These are phyloP conservation scores for Pisolithus thermaeus DNA, from an alignment of 1,284 basidiomycete genomes.

Conservation along the genomic window DNA sequence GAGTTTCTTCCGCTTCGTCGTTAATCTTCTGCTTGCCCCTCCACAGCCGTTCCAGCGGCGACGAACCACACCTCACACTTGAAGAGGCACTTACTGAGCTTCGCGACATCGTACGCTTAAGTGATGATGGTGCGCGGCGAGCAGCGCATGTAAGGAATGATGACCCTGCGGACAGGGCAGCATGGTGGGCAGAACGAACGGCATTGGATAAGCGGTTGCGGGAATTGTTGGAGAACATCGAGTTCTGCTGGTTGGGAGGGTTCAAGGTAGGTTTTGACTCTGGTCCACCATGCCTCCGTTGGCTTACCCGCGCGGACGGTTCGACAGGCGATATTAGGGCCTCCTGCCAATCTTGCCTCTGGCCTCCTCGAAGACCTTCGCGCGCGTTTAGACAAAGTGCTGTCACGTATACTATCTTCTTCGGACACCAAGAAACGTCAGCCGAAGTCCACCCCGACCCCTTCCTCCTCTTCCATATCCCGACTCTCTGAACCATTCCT, in stretches of 20 bases:
- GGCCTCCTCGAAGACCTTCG: constrained; percentile 54
- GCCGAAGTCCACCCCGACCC: background rate
- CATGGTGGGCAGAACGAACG: constrained; percentile 84
- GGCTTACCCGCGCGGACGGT: background rate
- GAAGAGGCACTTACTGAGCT: constrained; percentile 73
- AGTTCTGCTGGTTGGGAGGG: constrained; percentile 94
- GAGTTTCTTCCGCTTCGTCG: constrained; percentile 51
- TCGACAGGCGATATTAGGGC: constrained; percentile 66
- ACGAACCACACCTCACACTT: constrained; percentile 62
- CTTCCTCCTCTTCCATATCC: constrained; percentile 3
- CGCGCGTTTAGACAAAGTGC: constrained; percentile 64
- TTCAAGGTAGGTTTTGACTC: constrained; percentile 70
- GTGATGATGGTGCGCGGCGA: constrained; percentile 71
- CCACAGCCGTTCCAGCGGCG: constrained; percentile 75
- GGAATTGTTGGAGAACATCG: constrained; percentile 77
- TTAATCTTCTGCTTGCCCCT: constrained; percentile 88
- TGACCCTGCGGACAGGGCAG: constrained; percentile 56
- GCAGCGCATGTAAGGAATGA: constrained; percentile 67
- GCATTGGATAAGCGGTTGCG: constrained; percentile 75
- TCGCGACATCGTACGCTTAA: constrained; percentile 69
- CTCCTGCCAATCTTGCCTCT: constrained; percentile 40
- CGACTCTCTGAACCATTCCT: constrained; percentile 67
- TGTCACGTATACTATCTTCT: constrained; percentile 58
- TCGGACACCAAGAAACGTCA: constrained; percentile 30
- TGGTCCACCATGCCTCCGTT: background rate